phyloP scores from a whole-genome alignment of 1,284 basidiomycete species.

The Termitomyces sp. region DNA sequence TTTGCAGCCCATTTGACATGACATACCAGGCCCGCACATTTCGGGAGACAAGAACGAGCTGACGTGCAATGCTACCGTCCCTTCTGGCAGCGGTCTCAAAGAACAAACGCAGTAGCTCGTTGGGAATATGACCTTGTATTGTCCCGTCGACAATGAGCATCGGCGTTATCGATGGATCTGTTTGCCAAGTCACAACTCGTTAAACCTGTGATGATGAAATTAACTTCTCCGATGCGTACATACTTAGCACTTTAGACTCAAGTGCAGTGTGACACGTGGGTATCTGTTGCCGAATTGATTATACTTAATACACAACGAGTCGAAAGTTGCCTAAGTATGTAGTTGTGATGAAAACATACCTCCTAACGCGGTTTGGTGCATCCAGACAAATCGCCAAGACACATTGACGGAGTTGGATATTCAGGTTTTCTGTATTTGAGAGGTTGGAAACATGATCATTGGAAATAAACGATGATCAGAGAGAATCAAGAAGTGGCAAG shows the following conservation, averaged over 20 bases:
- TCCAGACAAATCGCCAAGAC: no score
- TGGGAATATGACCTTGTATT: constrained; percentile 13
- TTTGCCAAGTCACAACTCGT: not conserved
- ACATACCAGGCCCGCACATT: constrained; percentile 21
- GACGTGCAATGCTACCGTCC: constrained; percentile 15
- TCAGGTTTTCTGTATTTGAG: no score
- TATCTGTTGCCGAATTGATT: not conserved
- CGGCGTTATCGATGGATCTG: not conserved
- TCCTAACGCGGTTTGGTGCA: no score
- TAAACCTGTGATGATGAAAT: not conserved
- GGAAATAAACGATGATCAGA: no score
- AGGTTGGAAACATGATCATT: no score
- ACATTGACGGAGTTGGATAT: no score
- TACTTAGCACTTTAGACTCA: not conserved
- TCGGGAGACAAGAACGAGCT: constrained; percentile 19
- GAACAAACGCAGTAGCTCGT: constrained; percentile 21
- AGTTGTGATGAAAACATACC: no score
- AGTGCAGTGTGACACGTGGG: not conserved
- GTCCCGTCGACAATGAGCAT: not conserved
- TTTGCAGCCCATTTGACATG: not conserved
- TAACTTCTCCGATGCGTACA: no score
- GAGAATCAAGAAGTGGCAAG: no score
- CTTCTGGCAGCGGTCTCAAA: constrained; percentile 21
- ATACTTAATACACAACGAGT: not conserved
- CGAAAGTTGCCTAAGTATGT: not conserved